Percentiles rank a stretch among this genome's conserved stretches.
Conservation (phyloP, 305 asterid species). For the Caryopteris hybrid region DNA sequence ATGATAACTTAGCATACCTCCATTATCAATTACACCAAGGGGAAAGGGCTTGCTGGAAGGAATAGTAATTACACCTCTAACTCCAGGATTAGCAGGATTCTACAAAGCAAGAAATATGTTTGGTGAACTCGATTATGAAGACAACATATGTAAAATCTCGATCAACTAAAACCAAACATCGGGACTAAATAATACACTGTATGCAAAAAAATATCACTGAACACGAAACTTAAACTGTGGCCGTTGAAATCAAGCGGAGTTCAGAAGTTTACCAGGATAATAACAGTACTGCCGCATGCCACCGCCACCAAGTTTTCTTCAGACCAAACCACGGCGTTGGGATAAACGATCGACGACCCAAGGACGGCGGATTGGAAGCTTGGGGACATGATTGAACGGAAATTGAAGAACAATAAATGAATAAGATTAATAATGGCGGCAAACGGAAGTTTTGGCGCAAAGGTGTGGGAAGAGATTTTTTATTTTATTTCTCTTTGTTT, state of each 20-base stretch:
- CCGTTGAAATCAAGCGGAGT: too few species aligned
- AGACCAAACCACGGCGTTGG: conserved; percentile 81
- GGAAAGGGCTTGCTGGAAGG: conserved; percentile 61
- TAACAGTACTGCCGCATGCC: conserved; percentile 56
- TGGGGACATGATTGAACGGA: conserved; percentile 36
- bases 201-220: not conserved
- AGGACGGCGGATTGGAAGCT: conserved; percentile 58
- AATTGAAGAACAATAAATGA: not conserved
- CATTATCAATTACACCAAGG: conserved; percentile 54
- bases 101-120: conserved; percentile 10
- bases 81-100: conserved; percentile 71
- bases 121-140: not conserved
- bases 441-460: conserved; percentile 14
- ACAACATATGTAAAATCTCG: not conserved
- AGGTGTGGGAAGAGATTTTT: not conserved
- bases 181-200: not conserved
- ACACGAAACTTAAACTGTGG: too few species aligned
- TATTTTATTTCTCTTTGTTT: not conserved
- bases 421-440: conserved; percentile 13
- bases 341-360: conserved; percentile 57
- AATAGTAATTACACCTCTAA: conserved; percentile 69
- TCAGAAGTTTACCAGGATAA: conserved; percentile 46
- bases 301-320: conserved; percentile 87
- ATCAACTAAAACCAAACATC: conserved; percentile 4
- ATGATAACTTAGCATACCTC: conserved; percentile 36